phyloP scores from a whole-genome alignment of 306 rosid genomes.

The Parietaria judaica region DNA sequence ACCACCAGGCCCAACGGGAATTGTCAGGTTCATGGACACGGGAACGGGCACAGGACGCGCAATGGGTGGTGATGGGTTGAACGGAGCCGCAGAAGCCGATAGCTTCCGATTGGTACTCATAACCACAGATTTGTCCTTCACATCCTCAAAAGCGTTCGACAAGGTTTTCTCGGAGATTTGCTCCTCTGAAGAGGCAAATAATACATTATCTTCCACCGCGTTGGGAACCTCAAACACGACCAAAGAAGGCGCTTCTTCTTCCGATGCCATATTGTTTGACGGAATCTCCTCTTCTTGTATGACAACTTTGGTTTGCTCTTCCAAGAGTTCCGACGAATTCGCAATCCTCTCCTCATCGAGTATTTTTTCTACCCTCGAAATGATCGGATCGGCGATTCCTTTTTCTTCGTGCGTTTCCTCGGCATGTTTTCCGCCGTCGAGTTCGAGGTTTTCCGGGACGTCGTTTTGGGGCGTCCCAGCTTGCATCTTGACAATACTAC shows the following conservation, averaged over 20 bases:
- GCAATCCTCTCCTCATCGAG: conserved; percentile 32
- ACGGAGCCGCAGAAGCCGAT: conserved; percentile 96
- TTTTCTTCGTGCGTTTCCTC: conserved; percentile 38
- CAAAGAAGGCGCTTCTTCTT: conserved; percentile 28
- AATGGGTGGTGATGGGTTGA: conserved; percentile 70
- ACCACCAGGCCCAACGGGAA: conserved; percentile 57
- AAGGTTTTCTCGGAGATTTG: conserved; percentile 35
- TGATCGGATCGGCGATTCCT: conserved; percentile 29
- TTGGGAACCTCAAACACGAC: conserved; percentile 33
- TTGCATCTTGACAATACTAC: conserved; percentile 66
- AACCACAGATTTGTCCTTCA: conserved; percentile 32
- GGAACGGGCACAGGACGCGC: conserved; percentile 49
- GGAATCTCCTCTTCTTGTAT: conserved; percentile 45
- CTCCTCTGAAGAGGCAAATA: conserved; percentile 28
- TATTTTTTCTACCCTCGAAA: conserved; percentile 25
- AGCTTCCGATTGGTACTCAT: conserved; percentile 51
- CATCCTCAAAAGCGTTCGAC: conserved; percentile 42
- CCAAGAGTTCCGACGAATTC: conserved; percentile 29
- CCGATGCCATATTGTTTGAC: conserved; percentile 13
- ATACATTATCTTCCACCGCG: conserved; percentile 28
- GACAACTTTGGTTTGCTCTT: conserved; percentile 34
- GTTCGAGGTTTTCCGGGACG: conserved; percentile 30
- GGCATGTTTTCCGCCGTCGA: conserved; percentile 23
- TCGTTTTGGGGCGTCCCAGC: conserved; percentile 48
- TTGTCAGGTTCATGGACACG: conserved; percentile 55